These are phyloP conservation scores for Ophidiomyces ophidiicola DNA, from an alignment of 2,329 filamentous ascomycete species.

Conservation along the genomic window DNA sequence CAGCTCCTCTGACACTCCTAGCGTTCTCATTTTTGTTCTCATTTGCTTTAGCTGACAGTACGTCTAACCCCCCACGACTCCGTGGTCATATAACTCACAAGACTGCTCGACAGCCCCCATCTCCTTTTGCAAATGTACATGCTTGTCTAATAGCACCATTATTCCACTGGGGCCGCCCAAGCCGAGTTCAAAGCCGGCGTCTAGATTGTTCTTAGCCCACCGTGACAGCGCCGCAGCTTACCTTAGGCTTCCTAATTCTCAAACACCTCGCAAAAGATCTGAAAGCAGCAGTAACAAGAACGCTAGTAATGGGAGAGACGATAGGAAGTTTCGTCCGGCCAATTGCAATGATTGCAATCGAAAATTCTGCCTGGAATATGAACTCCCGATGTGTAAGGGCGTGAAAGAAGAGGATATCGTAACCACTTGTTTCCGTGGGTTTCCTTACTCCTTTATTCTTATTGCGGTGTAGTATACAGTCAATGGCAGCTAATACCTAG, in stretches of 20 bases:
- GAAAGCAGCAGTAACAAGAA: conserved; percentile 11
- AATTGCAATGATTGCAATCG: conserved; percentile 57
- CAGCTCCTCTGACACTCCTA: conserved; percentile 19
- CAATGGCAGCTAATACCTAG: not conserved
- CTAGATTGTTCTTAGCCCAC: no score
- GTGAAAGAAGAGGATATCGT: conserved; percentile 52
- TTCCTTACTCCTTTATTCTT: not conserved
- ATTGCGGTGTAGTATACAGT: not conserved
- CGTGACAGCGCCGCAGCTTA: no score
- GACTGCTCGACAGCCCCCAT: conserved; percentile 30
- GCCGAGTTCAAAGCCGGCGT: conserved; percentile 10
- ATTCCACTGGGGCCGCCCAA: conserved; percentile 47
- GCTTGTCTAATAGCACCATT: conserved; percentile 55
- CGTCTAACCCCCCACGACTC: conserved; percentile 15
- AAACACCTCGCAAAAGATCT: no score
- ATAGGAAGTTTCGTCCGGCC: conserved; percentile 30
- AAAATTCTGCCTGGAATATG: conserved; percentile 52
- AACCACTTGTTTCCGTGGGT: conserved; percentile 53
- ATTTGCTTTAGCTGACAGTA: conserved; percentile 27
- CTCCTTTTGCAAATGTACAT: conserved; percentile 62
- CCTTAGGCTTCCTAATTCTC: no score
- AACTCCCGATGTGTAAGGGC: conserved; percentile 49
- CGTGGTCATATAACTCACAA: not conserved
- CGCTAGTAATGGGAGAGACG: conserved; percentile 15
- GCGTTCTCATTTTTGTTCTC: conserved; percentile 22